Evolutionary conservation across 2,329 filamentous ascomycete species (phyloP), one percentile per base, ranked within the genome.

Genomic region (Xylaria sp.): DNA sequence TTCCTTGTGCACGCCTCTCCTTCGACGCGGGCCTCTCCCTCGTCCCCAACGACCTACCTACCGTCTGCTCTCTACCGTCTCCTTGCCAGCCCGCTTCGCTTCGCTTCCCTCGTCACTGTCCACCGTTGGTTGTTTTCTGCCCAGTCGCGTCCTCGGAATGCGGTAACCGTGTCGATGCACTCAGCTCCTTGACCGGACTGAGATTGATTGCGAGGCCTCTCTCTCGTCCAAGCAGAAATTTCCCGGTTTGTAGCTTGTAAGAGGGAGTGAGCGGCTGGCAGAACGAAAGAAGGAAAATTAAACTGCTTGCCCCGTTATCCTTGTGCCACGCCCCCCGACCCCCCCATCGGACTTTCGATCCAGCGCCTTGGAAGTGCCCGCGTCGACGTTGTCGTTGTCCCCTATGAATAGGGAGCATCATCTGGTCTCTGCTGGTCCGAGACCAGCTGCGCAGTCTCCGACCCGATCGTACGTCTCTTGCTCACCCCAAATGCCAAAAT

Each of bases 171-270:
- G 80, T 82, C 81, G 80, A 81, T 82, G 81, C 79, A 80, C 85
- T 87, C 86, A 87, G 85, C 83, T 87, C 86, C 86, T 82, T 86
- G 81, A 84, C 83, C 81, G 86, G 86, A 88, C 86, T 88, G 85
- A 85, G 85, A 80, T 75, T 74, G 72, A 74, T 74, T 74, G 73
- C 71, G 53, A 72, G 74, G 57, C 69, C 69, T 73, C 63, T 69
- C 69, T 74, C 63, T 69, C 66, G 71, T 63, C 68, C 58, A 63
- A 65, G 63, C 63, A 53, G 63, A 70, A 63, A 66, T 47, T 27
- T 50, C 27, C 47, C 21, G 35, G 55, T 27, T 40, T 63, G 53
- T 54, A 57, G 35, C 16, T 44, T 21, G 59, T 63, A 51, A 59
- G 35, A 27, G 51, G 60, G 35, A 29, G 59, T 58, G 48, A 42